Percentiles rank a stretch among this genome's conserved stretches.
phyloP scores from a whole-genome alignment of 73 alveolate genomes.

The Blepharisma japonicum region DNA sequence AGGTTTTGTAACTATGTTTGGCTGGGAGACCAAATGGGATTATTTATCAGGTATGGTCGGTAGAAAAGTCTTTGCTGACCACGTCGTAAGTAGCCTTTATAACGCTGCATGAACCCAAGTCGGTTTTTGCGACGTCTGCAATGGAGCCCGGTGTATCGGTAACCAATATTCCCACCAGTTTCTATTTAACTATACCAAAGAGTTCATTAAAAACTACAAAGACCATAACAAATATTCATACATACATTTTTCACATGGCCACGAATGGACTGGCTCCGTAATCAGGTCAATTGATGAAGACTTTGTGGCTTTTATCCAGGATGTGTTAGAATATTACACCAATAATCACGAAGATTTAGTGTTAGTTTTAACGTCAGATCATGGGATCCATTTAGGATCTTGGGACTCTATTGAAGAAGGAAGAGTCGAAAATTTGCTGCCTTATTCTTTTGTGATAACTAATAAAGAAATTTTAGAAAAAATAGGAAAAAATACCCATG shows the following conservation, averaged over 20 bases:
- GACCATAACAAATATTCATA: neutral
- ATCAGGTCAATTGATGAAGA: neutral
- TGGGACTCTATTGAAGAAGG: neutral
- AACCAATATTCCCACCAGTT: constrained; percentile 14
- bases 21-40: constrained; percentile 10
- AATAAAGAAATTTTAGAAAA: neutral
- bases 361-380: neutral
- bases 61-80: constrained; percentile 4
- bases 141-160: neutral
- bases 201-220: neutral
- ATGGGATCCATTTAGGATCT: neutral
- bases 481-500: neutral
- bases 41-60: neutral
- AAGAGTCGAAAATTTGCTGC: constrained; percentile 12
- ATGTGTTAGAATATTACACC: neutral
- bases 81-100: constrained; percentile 1
- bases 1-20: constrained; percentile 27
- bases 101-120: neutral
- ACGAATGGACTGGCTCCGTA: constrained; percentile 6
- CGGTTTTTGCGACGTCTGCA: neutral
- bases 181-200: neutral
- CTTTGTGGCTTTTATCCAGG: neutral
- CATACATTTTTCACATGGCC: constrained; percentile 5
- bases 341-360: neutral
- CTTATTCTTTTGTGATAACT: neutral